These are phyloP conservation scores for Eucalyptus polyanthemos DNA, from an alignment of 345 rosid genomes.

Conservation along the genomic window DNA sequence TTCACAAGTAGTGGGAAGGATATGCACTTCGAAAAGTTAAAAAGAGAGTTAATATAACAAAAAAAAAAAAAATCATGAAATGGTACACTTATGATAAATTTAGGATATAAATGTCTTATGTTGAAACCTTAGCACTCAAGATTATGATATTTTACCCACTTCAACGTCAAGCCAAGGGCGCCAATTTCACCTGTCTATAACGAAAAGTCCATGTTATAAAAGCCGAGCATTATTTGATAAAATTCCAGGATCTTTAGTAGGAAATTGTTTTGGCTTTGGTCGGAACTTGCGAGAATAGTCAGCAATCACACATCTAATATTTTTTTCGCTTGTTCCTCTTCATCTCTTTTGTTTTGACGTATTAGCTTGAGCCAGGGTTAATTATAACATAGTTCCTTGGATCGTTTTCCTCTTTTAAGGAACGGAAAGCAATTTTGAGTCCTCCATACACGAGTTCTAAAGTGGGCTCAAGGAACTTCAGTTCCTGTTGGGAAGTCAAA, in stretches of 20 bases:
- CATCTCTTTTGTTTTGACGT: background rate
- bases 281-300: background rate
- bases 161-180: background rate
- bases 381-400: background rate
- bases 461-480: background rate
- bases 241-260: background rate
- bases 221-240: background rate
- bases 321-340: background rate
- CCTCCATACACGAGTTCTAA: background rate
- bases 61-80: too few relatives aligned
- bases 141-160: background rate
- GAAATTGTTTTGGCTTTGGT: background rate
- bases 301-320: background rate
- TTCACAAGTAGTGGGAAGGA: background rate
- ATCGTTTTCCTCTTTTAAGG: background rate
- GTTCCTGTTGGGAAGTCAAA: background rate
- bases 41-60: too few relatives aligned
- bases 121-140: background rate
- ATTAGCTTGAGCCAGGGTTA: background rate
- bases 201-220: background rate
- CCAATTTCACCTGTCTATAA: background rate
- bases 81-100: too few relatives aligned
- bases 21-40: background rate
- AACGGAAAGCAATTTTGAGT: background rate
- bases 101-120: background rate